A percentile compares a stretch with the other conserved stretches of the same genome.
Conservation (phyloP, 371 early-diverging fungal species). For the Mucor sp. region DNA sequence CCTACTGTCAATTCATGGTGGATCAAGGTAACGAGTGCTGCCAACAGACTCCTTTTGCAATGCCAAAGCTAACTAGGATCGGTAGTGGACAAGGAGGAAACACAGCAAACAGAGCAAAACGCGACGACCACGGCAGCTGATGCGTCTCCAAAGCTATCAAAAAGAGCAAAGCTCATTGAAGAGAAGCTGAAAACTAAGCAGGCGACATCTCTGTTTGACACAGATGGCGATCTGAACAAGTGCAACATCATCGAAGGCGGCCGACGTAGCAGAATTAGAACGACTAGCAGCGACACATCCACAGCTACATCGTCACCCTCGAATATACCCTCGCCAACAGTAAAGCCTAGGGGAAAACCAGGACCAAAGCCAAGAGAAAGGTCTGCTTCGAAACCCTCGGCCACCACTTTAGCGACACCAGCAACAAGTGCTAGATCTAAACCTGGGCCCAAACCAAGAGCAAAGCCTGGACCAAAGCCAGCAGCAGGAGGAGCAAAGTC, state of each 20-base stretch:
- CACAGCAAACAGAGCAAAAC: not conserved
- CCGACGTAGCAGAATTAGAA: constrained; percentile 14
- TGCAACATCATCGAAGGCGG: constrained; percentile 42
- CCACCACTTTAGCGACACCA: not conserved
- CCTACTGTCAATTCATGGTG: not conserved
- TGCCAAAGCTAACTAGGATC: not conserved
- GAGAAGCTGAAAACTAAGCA: constrained; percentile 27
- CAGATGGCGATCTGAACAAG: constrained; percentile 45
- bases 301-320: not conserved
- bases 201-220: constrained; percentile 40
- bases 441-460: not conserved
- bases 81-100: not conserved
- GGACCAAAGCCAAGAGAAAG: not conserved
- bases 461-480: not conserved
- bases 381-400: not conserved
- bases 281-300: not conserved
- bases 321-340: not conserved
- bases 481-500: not conserved
- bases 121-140: not conserved
- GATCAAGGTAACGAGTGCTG: not conserved
- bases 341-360: not conserved
- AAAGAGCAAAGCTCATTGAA: constrained; percentile 26
- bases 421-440: not conserved
- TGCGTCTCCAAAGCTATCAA: constrained; percentile 17
- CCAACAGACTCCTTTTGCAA: no score